Evolutionary conservation across 768 basidiomycete genomes (phyloP).

Genomic region (Boletales sp.): DNA sequence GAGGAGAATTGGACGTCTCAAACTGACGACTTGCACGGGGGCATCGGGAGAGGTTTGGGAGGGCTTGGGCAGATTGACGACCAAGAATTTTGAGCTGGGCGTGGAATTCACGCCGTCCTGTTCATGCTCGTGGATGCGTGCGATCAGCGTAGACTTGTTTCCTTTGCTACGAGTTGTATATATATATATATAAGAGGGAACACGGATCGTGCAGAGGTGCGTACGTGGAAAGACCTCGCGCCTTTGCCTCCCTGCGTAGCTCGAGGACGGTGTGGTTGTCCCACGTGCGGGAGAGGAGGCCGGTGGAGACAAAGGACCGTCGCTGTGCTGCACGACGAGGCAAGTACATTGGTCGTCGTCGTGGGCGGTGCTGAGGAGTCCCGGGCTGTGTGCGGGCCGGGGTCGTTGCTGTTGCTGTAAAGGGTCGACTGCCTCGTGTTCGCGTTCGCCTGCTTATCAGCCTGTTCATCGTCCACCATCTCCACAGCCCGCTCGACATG

Average conservation of each 20-base stretch:
- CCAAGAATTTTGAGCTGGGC: conserved; percentile 32
- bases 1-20: conserved; percentile 1
- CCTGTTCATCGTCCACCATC: conserved; percentile 23
- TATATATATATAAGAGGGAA: neutral
- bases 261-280: conserved; percentile 47
- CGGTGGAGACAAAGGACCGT: conserved; percentile 48
- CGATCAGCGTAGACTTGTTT: conserved; percentile 53
- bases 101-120: conserved; percentile 22
- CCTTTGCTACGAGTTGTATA: conserved; percentile 43
- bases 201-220: conserved; percentile 13
- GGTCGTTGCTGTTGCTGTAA: neutral
- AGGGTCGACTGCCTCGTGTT: conserved; percentile 38
- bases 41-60: conserved; percentile 39
- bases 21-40: conserved; percentile 58
- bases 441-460: conserved; percentile 51
- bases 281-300: conserved; percentile 56
- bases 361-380: neutral
- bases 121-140: conserved; percentile 53
- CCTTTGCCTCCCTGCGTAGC: conserved; percentile 51
- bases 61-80: conserved; percentile 56
- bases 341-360: conserved; percentile 14
- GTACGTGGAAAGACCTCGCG: conserved; percentile 55
- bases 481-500: conserved; percentile 42
- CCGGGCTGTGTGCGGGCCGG: too few relatives aligned
- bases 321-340: conserved; percentile 12